Evolutionary conservation across 2,329 filamentous ascomycete species (phyloP), one percentile per base, ranked within the genome.

Genomic region (Fusarium longipes): DNA sequence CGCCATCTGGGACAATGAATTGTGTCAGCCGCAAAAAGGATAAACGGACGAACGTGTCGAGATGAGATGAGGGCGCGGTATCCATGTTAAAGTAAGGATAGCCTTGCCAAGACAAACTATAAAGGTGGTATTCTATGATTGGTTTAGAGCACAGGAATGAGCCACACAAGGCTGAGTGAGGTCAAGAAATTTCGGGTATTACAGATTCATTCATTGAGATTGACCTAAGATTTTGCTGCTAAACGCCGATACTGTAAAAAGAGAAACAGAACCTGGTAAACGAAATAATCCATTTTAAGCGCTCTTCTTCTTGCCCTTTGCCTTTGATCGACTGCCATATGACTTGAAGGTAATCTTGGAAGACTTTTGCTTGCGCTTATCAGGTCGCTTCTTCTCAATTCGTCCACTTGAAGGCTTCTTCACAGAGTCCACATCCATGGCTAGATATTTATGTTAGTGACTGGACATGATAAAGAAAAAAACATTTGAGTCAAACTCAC

Each of bases 291-390:
- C 50, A 33, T 24, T 48, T 35, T 24, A 47, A 38, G 54, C 52
- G 50, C 69, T 75, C 73, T 79, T 81, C 77, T 82, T 84, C 73
- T 80, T 82, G 67, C 78, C 78, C 53, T 78, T 80, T 67, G 81
- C 78, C 53, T 78, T 80, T 67, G 81, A 76, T 65, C 82, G 82
- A 58, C 87, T 83, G 63, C 83, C 83, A 74, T 85, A 88, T 72
- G 83, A 87, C 52, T 82, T 82, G 65, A 90, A 90, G 22, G 88
- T 86, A 62, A 90, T 89, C 62, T 82, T 82, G 38, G 82, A 80
- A 69, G 83, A 86, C 76, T 84, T 87, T 67, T 79, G 80, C 70
- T 80, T 83, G 74, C 83, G 82, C 82, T 89, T 90, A 76, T 84
- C 81, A 53, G 88, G 80, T 70, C 84, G 83, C 75, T 82, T 84